A percentile compares a stretch with the other conserved stretches of the same genome.
Evolutionary conservation across 2,329 filamentous ascomycete species (phyloP).

Genomic region (Pseudogymnoascus sp.): DNA sequence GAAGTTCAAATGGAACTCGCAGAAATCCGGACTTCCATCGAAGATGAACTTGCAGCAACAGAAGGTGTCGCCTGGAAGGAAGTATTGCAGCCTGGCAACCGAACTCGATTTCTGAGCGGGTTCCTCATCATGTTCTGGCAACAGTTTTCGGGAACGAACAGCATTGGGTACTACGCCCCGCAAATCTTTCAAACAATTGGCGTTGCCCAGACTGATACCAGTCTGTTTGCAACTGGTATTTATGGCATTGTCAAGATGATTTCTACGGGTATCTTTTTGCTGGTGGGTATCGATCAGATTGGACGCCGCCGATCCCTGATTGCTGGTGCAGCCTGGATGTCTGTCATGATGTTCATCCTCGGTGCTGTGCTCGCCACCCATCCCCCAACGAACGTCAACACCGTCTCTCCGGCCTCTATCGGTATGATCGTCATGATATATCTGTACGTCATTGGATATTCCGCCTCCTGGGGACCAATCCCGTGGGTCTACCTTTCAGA

Average conservation of each 20-base stretch:
- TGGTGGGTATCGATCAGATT: slow-evolving; percentile 35
- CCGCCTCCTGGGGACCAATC: slow-evolving; percentile 43
- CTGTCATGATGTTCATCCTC: slow-evolving; percentile 43
- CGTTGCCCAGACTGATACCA: slow-evolving; percentile 44
- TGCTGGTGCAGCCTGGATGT: slow-evolving; percentile 40
- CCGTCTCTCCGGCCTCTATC: slow-evolving; percentile 36
- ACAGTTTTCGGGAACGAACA: slow-evolving; percentile 19
- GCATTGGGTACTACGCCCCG: slow-evolving; percentile 21
- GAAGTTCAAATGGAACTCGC: slow-evolving; percentile 49
- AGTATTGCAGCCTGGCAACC: slow-evolving; percentile 37
- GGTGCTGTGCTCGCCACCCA: slow-evolving; percentile 38
- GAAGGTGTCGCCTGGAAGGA: slow-evolving; percentile 42
- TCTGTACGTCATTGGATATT: slow-evolving; percentile 33
- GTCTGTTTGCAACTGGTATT: slow-evolving; percentile 61
- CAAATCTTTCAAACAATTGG: slow-evolving; percentile 60
- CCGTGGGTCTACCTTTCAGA: slow-evolving; percentile 43
- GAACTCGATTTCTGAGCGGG: slow-evolving; percentile 32
- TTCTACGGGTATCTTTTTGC: slow-evolving; percentile 48
- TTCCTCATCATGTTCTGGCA: slow-evolving; percentile 42
- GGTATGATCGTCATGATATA: slow-evolving; percentile 22
- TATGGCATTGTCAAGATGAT: slow-evolving; percentile 63
- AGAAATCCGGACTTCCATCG: slow-evolving; percentile 55
- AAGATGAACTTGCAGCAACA: slow-evolving; percentile 63
- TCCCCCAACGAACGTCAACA: slow-evolving; percentile 24
- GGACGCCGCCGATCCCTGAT: slow-evolving; percentile 42